phyloP scores from a whole-genome alignment of 129 eudicot species.

The Arctium minus region DNA sequence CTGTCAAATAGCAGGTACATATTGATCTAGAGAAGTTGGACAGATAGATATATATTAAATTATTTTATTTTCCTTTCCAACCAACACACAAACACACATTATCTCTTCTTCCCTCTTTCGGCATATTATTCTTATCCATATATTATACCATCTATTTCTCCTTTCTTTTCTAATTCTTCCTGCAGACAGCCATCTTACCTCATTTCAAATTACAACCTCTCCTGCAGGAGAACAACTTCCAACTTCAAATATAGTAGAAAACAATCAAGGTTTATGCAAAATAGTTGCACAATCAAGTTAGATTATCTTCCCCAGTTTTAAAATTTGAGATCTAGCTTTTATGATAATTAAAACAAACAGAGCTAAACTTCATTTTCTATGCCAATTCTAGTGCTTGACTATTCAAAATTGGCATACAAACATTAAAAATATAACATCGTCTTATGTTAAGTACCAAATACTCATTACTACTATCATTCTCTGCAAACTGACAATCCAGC shows the following conservation, averaged over 20 bases:
- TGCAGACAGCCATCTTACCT: too few species aligned
- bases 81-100: too few species aligned
- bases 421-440: neutral
- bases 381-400: neutral
- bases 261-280: neutral
- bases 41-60: too few species aligned
- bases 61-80: too few species aligned
- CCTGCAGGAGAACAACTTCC: neutral
- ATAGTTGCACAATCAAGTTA: neutral
- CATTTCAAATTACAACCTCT: too few species aligned
- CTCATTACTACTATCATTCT: neutral
- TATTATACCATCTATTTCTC: too few species aligned
- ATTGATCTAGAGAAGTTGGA: too few species aligned
- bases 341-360: neutral
- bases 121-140: too few species aligned
- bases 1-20: too few species aligned
- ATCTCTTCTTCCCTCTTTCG: too few species aligned
- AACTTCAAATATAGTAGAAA: neutral
- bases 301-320: neutral
- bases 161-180: too few species aligned
- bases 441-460: neutral
- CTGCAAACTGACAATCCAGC: neutral
- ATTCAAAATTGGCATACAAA: too few species aligned
- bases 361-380: neutral
- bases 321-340: neutral